phyloP scores from a whole-genome alignment of 257 asterid genomes.

The Oldenlandia corymbosa region DNA sequence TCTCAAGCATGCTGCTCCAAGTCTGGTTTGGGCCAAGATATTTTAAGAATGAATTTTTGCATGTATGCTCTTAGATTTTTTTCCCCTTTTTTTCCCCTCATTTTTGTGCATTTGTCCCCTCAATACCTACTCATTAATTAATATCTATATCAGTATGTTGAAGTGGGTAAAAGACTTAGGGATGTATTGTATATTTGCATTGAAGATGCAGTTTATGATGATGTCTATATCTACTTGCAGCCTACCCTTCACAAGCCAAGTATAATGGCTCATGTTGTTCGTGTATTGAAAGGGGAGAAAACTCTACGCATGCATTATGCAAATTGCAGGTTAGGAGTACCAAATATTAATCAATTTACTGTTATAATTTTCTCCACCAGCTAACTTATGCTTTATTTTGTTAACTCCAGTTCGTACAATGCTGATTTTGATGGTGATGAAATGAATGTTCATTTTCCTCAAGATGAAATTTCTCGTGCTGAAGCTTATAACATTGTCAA shows the following conservation, averaged over 20 bases:
- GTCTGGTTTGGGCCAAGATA: too few species aligned
- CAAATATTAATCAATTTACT: background rate
- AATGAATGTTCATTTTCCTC: slow-evolving; percentile 98
- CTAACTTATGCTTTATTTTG: slow-evolving; percentile 27
- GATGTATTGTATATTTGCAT: slow-evolving; percentile 1
- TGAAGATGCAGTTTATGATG: slow-evolving; percentile 2
- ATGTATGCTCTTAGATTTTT: too few species aligned
- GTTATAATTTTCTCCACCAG: slow-evolving; percentile 12
- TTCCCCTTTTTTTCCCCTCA: too few species aligned
- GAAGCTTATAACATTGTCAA: slow-evolving; percentile 96
- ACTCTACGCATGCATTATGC: slow-evolving; percentile 99
- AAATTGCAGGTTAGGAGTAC: slow-evolving; percentile 81
- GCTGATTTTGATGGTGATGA: slow-evolving; percentile 99
- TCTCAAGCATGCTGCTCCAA: too few species aligned
- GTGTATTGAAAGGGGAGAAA: slow-evolving; percentile 92
- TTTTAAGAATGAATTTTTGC: background rate
- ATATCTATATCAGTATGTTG: too few species aligned
- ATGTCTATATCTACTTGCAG: slow-evolving; percentile 38
- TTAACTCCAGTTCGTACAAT: slow-evolving; percentile 72
- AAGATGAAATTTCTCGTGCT: slow-evolving; percentile 99
- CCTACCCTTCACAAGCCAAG: slow-evolving; percentile 99
- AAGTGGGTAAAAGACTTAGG: background rate
- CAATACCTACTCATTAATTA: too few species aligned
- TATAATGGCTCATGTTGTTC: slow-evolving; percentile 98
- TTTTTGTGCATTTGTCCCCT: too few species aligned